Base-by-base conservation (phyloP, 495 filamentous ascomycete species). In the Ramalina intermedia region DNA sequence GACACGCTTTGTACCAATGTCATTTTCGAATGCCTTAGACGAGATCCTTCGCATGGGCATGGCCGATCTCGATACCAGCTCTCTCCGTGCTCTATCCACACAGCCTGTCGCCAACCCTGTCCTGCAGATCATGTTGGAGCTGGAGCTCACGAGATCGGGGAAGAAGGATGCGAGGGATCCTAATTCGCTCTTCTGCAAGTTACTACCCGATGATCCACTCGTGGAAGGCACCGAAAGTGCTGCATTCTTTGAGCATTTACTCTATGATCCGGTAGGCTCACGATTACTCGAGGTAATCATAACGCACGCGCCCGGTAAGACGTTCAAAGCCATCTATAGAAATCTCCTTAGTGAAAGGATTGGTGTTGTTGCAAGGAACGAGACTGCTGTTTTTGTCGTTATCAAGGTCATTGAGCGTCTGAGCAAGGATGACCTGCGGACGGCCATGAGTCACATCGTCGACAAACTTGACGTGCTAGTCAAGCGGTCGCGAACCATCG, bases 21-120 rank as follows among this genome's bases (percentile, higher is more conserved):
- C 81, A 0, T 96, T 98, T 59, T 66, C 74, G 13, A 64, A 71
- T 13, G 83, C 87, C 1, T 63, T 90, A 17, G 79, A 85, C 42
- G 87, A 87, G 57, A 78, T 95, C 44, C 87, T 91, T 53, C 62
- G 63, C 4, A 82, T 87, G 49, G 84, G 80, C 49, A 74, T 84
- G 12, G 71, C 77, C 2, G 76, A 69, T 16, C 66, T 96, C 26
- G 82, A 83, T 56, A 71, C 81, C 2, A 82, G 80, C 4, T 80
- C 81, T 55, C 69, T 96, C 4, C 75, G 86, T 12, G 77, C 87
- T 3, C 64, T 96, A 46, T 86, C 91, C 1, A 82, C 79, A 6
- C 90, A 96, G 60, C 85, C 82, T 1, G 83, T 86, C 8, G 91
- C 84, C 20, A 94, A 94, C 54, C 91, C 91, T 0, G 81, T 85